phyloP scores from a whole-genome alignment of 2,329 filamentous ascomycete species.

The Colletotrichum sp. region DNA sequence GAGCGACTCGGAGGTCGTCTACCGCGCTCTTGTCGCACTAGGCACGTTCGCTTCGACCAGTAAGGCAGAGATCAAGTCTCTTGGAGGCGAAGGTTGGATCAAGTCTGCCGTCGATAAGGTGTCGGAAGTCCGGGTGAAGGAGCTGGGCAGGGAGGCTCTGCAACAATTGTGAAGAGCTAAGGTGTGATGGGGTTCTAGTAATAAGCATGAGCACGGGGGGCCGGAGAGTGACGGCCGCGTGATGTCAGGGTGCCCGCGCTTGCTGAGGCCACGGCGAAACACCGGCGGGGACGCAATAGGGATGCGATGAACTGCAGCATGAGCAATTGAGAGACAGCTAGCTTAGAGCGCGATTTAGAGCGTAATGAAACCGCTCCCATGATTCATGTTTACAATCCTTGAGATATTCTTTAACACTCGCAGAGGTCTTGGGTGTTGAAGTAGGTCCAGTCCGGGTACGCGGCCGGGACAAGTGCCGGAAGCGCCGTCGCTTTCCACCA shows the following conservation, averaged over 20 bases:
- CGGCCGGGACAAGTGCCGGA: background rate
- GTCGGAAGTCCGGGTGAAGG: constrained; percentile 52
- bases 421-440: background rate
- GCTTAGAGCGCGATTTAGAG: constrained; percentile 1
- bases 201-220: background rate
- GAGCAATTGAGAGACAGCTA: background rate
- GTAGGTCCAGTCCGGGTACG: background rate
- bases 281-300: background rate
- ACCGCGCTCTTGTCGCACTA: constrained; percentile 79
- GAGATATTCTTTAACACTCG: background rate
- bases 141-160: constrained; percentile 52
- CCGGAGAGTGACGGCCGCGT: constrained; percentile 4
- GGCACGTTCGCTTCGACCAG: constrained; percentile 77
- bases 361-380: constrained; percentile 14
- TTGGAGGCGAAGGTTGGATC: constrained; percentile 47
- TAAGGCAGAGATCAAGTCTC: constrained; percentile 44
- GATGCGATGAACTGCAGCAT: background rate
- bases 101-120: constrained; percentile 47
- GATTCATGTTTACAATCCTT: background rate
- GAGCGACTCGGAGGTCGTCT: constrained; percentile 82
- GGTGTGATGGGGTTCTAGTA: background rate
- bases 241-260: background rate
- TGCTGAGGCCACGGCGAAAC: constrained; percentile 7
- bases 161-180: constrained; percentile 30
- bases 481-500: background rate